A percentile compares a stretch with the other conserved stretches of the same genome.
phyloP scores from a whole-genome alignment of 2,329 filamentous ascomycete species.

The Curvularia hawaiiensis region DNA sequence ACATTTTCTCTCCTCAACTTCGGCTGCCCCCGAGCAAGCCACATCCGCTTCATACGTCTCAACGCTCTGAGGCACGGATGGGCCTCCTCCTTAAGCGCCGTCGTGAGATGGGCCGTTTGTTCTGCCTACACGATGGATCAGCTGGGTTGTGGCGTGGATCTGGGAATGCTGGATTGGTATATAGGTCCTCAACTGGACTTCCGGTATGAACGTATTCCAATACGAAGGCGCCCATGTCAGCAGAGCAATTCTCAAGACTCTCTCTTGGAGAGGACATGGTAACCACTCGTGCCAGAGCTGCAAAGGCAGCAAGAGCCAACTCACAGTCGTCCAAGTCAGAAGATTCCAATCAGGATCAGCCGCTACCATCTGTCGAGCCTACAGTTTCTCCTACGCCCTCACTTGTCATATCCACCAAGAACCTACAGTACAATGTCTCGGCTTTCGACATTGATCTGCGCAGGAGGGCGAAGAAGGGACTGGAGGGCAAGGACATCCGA shows the following conservation, averaged over 20 bases:
- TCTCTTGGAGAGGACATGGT: slow-evolving; percentile 46
- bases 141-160: slow-evolving; percentile 38
- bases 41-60: slow-evolving; percentile 35
- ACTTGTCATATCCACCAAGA: slow-evolving; percentile 41
- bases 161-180: slow-evolving; percentile 33
- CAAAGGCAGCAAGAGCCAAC: slow-evolving; percentile 33
- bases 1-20: slow-evolving; percentile 21
- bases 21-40: slow-evolving; percentile 37
- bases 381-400: slow-evolving; percentile 37
- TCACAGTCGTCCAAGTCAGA: slow-evolving; percentile 23
- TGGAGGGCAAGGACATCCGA: slow-evolving; percentile 42
- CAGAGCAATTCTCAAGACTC: slow-evolving; percentile 45
- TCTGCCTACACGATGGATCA: slow-evolving; percentile 30
- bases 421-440: slow-evolving; percentile 44
- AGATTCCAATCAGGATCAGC: slow-evolving; percentile 29
- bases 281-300: slow-evolving; percentile 44
- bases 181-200: slow-evolving; percentile 31
- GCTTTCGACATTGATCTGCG: slow-evolving; percentile 39
- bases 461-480: slow-evolving; percentile 36
- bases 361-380: slow-evolving; percentile 30
- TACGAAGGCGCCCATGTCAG: slow-evolving; percentile 40
- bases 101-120: slow-evolving; percentile 30
- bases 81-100: slow-evolving; percentile 38
- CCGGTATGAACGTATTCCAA: slow-evolving; percentile 20
- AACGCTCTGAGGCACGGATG: slow-evolving; percentile 40